Conservation (phyloP, 176 grass and related monocot species). For the Musa beccarii region DNA sequence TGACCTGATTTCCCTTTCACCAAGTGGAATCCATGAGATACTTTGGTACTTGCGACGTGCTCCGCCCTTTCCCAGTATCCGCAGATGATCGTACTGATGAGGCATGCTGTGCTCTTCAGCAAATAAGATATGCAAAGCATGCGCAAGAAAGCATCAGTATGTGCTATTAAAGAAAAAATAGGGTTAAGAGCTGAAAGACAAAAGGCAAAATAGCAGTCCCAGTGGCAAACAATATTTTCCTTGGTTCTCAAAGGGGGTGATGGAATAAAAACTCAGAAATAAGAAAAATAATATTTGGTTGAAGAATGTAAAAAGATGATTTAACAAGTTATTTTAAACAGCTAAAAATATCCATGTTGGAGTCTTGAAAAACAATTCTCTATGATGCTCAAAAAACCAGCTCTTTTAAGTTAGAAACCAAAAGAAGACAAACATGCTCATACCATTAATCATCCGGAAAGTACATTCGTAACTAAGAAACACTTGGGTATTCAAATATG, state of each 20-base stretch:
- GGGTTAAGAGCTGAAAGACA: background rate
- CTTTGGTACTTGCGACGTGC: slow-evolving; percentile 73
- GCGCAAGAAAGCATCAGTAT: background rate
- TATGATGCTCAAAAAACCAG: too few species aligned
- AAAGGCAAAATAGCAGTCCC: background rate
- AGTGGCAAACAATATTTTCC: too few species aligned
- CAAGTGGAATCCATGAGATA: slow-evolving; percentile 90
- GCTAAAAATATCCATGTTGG: too few species aligned
- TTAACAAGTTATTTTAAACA: too few species aligned
- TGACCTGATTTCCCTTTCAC: slow-evolving; percentile 96
- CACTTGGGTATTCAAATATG: too few species aligned
- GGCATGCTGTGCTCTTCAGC: slow-evolving; percentile 57
- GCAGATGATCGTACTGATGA: slow-evolving; percentile 56
- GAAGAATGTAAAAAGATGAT: too few species aligned
- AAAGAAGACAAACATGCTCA: too few species aligned
- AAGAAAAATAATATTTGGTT: too few species aligned
- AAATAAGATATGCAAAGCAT: slow-evolving; percentile 18
- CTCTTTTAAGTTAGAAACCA: too few species aligned
- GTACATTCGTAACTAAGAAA: too few species aligned
- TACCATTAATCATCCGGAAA: too few species aligned
- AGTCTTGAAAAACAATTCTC: too few species aligned
- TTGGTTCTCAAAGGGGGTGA: background rate
- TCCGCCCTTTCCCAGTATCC: slow-evolving; percentile 83
- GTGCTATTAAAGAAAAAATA: background rate
- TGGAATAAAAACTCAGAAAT: background rate